Evolutionary conservation across 1,139 yeast genomes (phyloP).

Genomic region (Saccharomyces hybrid): DNA sequence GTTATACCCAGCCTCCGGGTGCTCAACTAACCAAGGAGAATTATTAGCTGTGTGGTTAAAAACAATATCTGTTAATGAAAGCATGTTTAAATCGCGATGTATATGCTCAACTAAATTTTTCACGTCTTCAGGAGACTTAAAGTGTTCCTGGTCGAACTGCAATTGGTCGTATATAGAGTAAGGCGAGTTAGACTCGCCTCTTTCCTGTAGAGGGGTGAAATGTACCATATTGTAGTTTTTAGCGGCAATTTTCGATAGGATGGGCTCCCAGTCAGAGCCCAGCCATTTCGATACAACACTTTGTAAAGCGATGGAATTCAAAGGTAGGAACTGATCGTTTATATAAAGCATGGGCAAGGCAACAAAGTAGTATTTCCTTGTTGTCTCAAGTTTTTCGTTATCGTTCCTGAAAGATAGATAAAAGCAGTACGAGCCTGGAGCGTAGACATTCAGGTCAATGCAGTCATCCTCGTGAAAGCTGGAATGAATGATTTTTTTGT

Average conservation of each 20-base stretch:
- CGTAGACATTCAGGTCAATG: conserved; percentile 52
- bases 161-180: conserved; percentile 86
- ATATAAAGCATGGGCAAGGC: conserved; percentile 71
- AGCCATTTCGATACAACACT: conserved; percentile 89
- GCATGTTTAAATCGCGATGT: conserved; percentile 49
- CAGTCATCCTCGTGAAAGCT: conserved; percentile 54
- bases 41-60: conserved; percentile 92
- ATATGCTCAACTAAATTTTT: conserved; percentile 40
- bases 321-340: conserved; percentile 50
- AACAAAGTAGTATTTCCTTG: conserved; percentile 61
- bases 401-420: conserved; percentile 45
- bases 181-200: conserved; percentile 89
- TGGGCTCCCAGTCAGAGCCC: conserved; percentile 66
- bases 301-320: conserved; percentile 77
- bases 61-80: conserved; percentile 85
- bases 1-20: conserved; percentile 89
- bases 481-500: conserved; percentile 40
- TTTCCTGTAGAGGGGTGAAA: conserved; percentile 83
- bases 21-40: conserved; percentile 73
- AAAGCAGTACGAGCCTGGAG: conserved; percentile 77
- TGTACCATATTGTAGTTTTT: conserved; percentile 95
- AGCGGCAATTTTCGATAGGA: conserved; percentile 50
- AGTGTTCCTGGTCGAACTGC: conserved; percentile 58
- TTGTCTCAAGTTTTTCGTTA: conserved; percentile 34
- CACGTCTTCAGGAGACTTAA: conserved; percentile 45